Evolutionary conservation across 768 basidiomycete genomes (phyloP), one percentile per base, ranked within the genome.

Genomic region (Calocybe indica): DNA sequence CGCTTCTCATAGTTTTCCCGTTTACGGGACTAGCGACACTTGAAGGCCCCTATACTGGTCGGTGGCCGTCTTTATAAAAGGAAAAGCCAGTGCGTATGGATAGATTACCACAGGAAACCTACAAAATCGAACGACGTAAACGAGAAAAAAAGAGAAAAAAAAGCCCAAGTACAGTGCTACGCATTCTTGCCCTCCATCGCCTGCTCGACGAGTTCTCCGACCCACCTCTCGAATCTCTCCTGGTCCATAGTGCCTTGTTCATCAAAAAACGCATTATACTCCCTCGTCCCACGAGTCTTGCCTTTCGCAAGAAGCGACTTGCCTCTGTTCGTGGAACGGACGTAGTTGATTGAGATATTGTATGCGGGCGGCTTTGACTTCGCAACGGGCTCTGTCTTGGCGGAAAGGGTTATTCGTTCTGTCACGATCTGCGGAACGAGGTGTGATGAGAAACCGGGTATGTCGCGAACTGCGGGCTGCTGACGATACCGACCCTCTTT

Each of bases 291-390:
- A 40, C 73, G 72, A 11, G 80, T 74, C 48, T 80, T 79, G 8
- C 83, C 81, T 56, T 83, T 82, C 46, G 80, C 79, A 6, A 96
- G 78, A 8, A 94, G 74, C 5, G 85, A 83, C 70, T 95, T 95
- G 45, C 93, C 93, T 34, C 82, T 82, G 42, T 84, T 88, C 3
- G 90, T 81, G 29, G 90, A 88, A 50, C 87, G 85, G 31, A 87
- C 72, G 62, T 88, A 93, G 41, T 75, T 71, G 42, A 88, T 65
- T 37, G 75, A 71, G 53, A 95, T 69, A 11, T 74, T 65, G 64
- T 92, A 93, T 40, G 75, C 73, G 22, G 88, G 86, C 31, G 85
- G 73, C 42, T 69, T 69, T 32, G 72, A 56, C 15, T 71, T 71
- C 13, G 69, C 69, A 22, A 75, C 73, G 31, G 89, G 83, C 11